phyloP scores from a whole-genome alignment of 495 filamentous ascomycete genomes.

The Podospora anserina region DNA sequence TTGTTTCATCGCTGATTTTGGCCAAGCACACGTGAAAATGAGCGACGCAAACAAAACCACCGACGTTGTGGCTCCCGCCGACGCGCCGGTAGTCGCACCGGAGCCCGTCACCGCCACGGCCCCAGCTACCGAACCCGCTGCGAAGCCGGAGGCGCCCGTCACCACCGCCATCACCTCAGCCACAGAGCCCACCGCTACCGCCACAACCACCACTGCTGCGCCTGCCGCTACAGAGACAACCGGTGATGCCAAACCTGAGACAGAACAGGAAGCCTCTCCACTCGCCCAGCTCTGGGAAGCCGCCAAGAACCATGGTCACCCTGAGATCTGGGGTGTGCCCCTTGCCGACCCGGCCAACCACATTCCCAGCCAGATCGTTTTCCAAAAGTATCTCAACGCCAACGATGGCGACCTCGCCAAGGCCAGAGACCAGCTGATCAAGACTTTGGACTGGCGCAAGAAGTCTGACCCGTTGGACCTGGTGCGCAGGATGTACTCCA shows the following conservation, averaged over 20 bases:
- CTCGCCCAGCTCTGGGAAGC: constrained; percentile 37
- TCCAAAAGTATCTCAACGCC: constrained; percentile 89
- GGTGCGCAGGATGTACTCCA: constrained; percentile 46
- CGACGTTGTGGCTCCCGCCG: neutral
- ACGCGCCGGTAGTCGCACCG: neutral
- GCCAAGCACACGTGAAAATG: neutral
- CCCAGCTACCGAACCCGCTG: neutral
- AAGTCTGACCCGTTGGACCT: constrained; percentile 49
- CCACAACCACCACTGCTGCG: constrained; percentile 2
- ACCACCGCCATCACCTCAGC: neutral
- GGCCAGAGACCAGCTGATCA: constrained; percentile 70
- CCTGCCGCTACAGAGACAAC: neutral
- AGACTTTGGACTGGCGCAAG: constrained; percentile 78
- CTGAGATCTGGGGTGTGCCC: constrained; percentile 77
- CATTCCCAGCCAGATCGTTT: constrained; percentile 71
- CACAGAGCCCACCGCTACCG: neutral
- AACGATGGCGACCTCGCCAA: constrained; percentile 70
- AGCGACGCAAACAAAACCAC: neutral
- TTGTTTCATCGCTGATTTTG: neutral
- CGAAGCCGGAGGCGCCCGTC: neutral
- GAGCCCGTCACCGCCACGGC: neutral
- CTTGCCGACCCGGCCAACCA: constrained; percentile 52
- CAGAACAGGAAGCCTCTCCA: constrained; percentile 17
- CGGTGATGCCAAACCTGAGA: no score
- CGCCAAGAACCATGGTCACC: constrained; percentile 43